A percentile compares a stretch with the other conserved stretches of the same genome.
phyloP scores from a whole-genome alignment of 2,329 filamentous ascomycete genomes.

The Plectosphaerella cucumerina region DNA sequence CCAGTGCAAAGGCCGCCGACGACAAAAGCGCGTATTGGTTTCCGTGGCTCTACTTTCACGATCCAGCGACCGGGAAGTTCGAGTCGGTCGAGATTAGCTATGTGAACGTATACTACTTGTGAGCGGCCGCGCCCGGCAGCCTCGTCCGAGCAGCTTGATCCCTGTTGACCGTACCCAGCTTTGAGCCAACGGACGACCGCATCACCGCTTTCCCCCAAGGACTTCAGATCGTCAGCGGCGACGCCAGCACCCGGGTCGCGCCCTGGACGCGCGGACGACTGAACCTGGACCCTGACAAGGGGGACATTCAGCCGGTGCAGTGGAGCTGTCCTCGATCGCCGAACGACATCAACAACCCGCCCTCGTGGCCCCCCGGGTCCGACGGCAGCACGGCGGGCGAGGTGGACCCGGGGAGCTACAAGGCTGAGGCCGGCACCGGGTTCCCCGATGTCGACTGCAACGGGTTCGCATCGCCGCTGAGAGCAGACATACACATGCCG shows the following conservation, averaged over 20 bases:
- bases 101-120: conserved; percentile 75
- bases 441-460: conserved; percentile 70
- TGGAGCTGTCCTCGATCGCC: conserved; percentile 56
- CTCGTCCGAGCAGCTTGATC: too few relatives aligned
- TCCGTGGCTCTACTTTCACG: conserved; percentile 64
- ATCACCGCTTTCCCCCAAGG: conserved; percentile 66
- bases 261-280: conserved; percentile 46
- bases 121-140: conserved; percentile 16
- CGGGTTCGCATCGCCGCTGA: conserved; percentile 54
- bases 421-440: conserved; percentile 51
- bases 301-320: conserved; percentile 49
- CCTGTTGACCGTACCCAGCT: conserved; percentile 28
- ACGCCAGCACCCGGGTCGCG: conserved; percentile 52
- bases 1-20: conserved; percentile 62
- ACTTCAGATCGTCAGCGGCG: conserved; percentile 67
- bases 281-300: conserved; percentile 48
- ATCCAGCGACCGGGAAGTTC: conserved; percentile 58
- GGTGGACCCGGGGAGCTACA: conserved; percentile 47
- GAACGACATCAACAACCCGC: conserved; percentile 40
- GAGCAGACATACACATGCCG: conserved; percentile 67
- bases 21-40: conserved; percentile 78
- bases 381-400: conserved; percentile 53
- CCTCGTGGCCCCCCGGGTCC: conserved; percentile 51
- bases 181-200: conserved; percentile 59
- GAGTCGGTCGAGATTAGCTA: conserved; percentile 67